Evolutionary conservation across 1,284 basidiomycete species (phyloP).

Genomic region (Ganoderma multipileum): DNA sequence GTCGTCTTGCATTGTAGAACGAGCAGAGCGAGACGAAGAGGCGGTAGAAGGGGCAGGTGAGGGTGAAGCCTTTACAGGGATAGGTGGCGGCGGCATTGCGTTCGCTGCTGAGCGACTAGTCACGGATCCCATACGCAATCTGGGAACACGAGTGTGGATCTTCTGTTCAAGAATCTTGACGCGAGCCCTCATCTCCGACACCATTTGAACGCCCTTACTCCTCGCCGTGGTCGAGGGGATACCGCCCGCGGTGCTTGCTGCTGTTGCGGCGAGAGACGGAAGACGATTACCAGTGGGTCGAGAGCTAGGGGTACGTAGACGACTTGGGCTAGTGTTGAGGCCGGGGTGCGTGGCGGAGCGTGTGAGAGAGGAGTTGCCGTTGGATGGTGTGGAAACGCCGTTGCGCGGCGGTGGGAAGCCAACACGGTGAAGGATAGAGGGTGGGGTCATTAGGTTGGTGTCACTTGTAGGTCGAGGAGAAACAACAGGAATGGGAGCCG

Average conservation of each 20-base stretch:
- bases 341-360: constrained; percentile 65
- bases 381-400: constrained; percentile 48
- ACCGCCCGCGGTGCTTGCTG: constrained; percentile 47
- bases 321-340: constrained; percentile 49
- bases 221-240: constrained; percentile 55
- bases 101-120: constrained; percentile 55
- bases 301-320: constrained; percentile 51
- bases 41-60: constrained; percentile 39
- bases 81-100: constrained; percentile 41
- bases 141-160: constrained; percentile 83
- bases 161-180: constrained; percentile 83
- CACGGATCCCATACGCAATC: constrained; percentile 78
- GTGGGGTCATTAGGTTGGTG: constrained; percentile 42
- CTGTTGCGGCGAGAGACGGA: constrained; percentile 44
- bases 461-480: constrained; percentile 34
- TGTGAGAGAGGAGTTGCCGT: constrained; percentile 48
- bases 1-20: constrained; percentile 37
- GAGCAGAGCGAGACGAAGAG: constrained; percentile 35
- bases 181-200: constrained; percentile 84
- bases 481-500: constrained; percentile 33
- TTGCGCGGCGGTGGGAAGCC: constrained; percentile 56
- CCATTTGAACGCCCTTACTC: constrained; percentile 87
- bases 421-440: constrained; percentile 56
- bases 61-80: constrained; percentile 32
- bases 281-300: constrained; percentile 52